A percentile compares a stretch with the other conserved stretches of the same genome.
phyloP scores from a whole-genome alignment of 768 basidiomycete genomes.

The Leccinum rimulosum region DNA sequence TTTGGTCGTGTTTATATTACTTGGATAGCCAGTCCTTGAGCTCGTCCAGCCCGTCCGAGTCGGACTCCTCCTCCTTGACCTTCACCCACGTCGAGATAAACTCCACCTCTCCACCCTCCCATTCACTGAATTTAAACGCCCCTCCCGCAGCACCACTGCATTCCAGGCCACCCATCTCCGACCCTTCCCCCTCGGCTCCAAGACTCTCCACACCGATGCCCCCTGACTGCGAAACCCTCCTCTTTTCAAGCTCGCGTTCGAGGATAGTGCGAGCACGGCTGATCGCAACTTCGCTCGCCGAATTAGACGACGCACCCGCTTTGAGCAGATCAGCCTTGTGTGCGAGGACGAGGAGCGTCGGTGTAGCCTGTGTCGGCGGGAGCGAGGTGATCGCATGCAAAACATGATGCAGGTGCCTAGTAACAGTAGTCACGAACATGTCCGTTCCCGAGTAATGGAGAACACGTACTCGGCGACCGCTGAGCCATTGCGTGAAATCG shows the following conservation, averaged over 20 bases:
- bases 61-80: conserved; percentile 33
- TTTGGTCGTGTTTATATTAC: conserved; percentile 40
- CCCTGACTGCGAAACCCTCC: conserved; percentile 58
- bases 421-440: conserved; percentile 2
- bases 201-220: conserved; percentile 72
- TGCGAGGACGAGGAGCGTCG: conserved; percentile 64
- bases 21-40: conserved; percentile 51
- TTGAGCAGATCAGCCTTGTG: conserved; percentile 78
- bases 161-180: conserved; percentile 74
- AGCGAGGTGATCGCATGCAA: conserved; percentile 69
- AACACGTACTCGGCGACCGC: conserved; percentile 74
- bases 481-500: conserved; percentile 70
- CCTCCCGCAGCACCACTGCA: conserved; percentile 53
- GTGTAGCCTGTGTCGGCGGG: conserved; percentile 64
- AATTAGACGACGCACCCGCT: conserved; percentile 33
- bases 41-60: conserved; percentile 38
- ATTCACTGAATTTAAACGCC: conserved; percentile 70
- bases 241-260: conserved; percentile 82
- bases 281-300: conserved; percentile 50
- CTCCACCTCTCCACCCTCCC: conserved; percentile 80
- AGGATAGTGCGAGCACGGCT: conserved; percentile 73
- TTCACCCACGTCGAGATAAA: conserved; percentile 60
- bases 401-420: conserved; percentile 71
- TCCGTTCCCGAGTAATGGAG: background rate
- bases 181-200: conserved; percentile 62